Base-by-base conservation (phyloP, 768 basidiomycete species). In the Pleurotus giganteus region DNA sequence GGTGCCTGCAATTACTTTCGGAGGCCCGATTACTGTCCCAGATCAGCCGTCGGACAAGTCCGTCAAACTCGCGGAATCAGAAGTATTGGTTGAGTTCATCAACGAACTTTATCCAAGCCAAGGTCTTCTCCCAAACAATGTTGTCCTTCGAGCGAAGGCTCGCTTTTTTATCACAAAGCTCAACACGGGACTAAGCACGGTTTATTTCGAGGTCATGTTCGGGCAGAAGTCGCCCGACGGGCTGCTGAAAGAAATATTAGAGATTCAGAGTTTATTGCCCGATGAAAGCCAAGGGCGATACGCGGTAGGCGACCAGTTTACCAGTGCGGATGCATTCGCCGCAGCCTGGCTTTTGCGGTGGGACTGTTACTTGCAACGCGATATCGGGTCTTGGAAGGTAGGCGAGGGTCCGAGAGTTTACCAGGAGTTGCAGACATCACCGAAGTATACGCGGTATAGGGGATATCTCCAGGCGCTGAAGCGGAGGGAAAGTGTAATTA, bases 401-500 rank as follows among this genome's bases (percentile, higher is more conserved):
- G 39, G 39, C 17, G 39, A 41, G 17, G 39, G 39, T 15, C 6
- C 7, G 39, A 41, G n/a, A n/a, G 39, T 41, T 8, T 41, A 41
- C 39, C 7, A 41, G 17, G 39, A n/a, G 6, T n/a, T 41, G 6
- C 39, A 41, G 15, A 17, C 39, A 21, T 17, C 39, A 21, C 63
- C 74, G 3, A 79, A 79, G 60, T 85, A 78, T 55, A 74, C 68
- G 15, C 73, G 79, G 44, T 74, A 82, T 55, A 66, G 69, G 37
- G 69, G 75, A 58, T 88, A 86, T 59, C 70, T 66, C 21, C 63
- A 66, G 6, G 78, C 74, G 32, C 49, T 86, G 28, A 74, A 76
- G 60, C 72, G 66, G 2, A 74, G 85, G 61, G 72, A 76, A n/a
- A 86, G 82, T 60, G 76, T 80, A 64, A 74, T 75, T 58, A 66